phyloP scores from a whole-genome alignment of 208 protist species.

The Porcisia hertigi region DNA sequence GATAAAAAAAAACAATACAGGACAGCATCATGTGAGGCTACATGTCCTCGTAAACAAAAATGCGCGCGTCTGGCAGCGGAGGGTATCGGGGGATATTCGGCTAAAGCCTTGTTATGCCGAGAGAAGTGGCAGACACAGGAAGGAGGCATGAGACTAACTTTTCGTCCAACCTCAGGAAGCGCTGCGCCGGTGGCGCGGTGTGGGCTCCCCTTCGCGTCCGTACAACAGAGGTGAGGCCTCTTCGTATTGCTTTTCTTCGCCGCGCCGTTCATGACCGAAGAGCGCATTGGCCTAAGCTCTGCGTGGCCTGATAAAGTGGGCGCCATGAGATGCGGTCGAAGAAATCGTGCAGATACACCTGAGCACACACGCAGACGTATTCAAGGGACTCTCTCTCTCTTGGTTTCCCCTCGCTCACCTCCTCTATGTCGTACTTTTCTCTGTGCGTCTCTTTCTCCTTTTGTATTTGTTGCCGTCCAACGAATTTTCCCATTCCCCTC shows the following conservation, averaged over 20 bases:
- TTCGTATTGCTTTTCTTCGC: not conserved
- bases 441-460: not conserved
- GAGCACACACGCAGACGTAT: not conserved
- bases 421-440: not conserved
- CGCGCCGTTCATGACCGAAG: not conserved
- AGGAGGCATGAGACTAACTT: not conserved
- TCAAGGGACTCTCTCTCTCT: not conserved
- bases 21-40: not conserved
- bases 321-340: not conserved
- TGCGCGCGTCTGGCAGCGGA: not conserved
- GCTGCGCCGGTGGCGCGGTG: not conserved
- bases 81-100: not conserved
- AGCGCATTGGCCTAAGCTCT: not conserved
- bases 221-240: not conserved
- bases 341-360: not conserved
- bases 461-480: not conserved
- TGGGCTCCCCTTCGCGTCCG: not conserved
- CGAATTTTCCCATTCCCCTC: not conserved
- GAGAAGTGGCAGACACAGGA: not conserved
- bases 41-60: not conserved
- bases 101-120: not conserved
- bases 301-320: not conserved
- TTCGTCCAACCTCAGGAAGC: not conserved
- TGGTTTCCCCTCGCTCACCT: not conserved
- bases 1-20: not conserved